Evolutionary conservation across 352 stramenopile genomes (phyloP), one percentile per base, ranked within the genome.

Genomic region (Phytopythium vexans): DNA sequence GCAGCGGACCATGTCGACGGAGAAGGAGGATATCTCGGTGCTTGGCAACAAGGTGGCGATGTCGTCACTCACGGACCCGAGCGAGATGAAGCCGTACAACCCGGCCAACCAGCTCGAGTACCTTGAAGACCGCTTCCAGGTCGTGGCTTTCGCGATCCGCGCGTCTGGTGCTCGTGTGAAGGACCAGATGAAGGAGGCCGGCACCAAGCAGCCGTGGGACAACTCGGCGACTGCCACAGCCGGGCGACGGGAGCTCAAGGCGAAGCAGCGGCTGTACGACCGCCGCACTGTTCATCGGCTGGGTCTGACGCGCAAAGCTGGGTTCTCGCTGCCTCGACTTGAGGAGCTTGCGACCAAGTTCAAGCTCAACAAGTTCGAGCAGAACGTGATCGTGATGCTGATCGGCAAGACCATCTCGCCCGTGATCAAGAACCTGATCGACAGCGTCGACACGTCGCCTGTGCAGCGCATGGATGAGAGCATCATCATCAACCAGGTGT

Each of bases 401-500:
- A 94, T 96, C 55, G 86, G 86, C 45, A 93, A 93, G 56, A 96
- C 86, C 3, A 91, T 96, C 61, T 94, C 84, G 48, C 86, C 86
- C 1, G 82, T 95, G 21, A 90, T 95, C 62, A 91, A 92, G 64
- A 92, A 91, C 57, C 72, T 94, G 8, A 78, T 95, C 40, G 86
- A 95, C 56, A 80, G 82, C 21, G 81, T 94, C 42, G 83, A 94
- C 60, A 91, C 67, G 46, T 90, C 82, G 37, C 81, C 81, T 0
- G 86, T 94, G 42, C 86, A 94, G 68, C 81, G 83, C 45, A 92
- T 95, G 81, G 86, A 96, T 52, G 84, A 94, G 58, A 92, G 80
- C 56, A 89, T 93, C 58, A 94, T 92, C 50, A 92, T 96, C 64
- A 93, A 93, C 64, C 82, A 94, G 62, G 88, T 94, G 48, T 51